These are phyloP conservation scores for Cicer yamashitae DNA, from an alignment of 306 rosid species.

Conservation along the genomic window DNA sequence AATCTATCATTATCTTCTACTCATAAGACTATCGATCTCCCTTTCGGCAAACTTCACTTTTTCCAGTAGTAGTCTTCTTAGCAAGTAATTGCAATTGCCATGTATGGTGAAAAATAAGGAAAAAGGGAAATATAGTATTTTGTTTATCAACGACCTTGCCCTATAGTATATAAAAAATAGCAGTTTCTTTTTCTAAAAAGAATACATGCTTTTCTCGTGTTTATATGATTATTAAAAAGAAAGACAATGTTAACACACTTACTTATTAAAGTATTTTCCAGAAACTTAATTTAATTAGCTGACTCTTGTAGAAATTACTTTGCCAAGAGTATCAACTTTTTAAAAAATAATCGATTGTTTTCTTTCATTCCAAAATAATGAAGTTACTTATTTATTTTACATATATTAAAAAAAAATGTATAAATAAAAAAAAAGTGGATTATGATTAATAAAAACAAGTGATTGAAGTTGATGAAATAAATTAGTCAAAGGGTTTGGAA, in stretches of 20 bases:
- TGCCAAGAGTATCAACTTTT: neutral
- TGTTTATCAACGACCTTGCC: too few relatives aligned
- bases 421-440: too few relatives aligned
- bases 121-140: too few relatives aligned
- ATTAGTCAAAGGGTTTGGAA: slow-evolving; percentile 39
- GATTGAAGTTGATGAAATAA: neutral
- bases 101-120: neutral
- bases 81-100: neutral
- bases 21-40: too few relatives aligned
- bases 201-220: neutral
- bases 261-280: neutral
- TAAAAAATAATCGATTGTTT: neutral
- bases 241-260: neutral
- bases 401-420: too few relatives aligned
- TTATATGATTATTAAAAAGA: neutral
- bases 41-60: neutral
- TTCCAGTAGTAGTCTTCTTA: neutral
- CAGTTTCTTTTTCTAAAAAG: neutral
- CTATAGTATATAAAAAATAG: too few relatives aligned
- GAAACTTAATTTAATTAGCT: neutral
- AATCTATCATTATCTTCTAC: neutral
- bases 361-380: too few relatives aligned
- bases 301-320: neutral
- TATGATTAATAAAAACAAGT: too few relatives aligned
- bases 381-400: too few relatives aligned